Evolutionary conservation across 768 basidiomycete species (phyloP), one percentile per base, ranked within the genome.

Genomic region (Hygrocybe punicea): DNA sequence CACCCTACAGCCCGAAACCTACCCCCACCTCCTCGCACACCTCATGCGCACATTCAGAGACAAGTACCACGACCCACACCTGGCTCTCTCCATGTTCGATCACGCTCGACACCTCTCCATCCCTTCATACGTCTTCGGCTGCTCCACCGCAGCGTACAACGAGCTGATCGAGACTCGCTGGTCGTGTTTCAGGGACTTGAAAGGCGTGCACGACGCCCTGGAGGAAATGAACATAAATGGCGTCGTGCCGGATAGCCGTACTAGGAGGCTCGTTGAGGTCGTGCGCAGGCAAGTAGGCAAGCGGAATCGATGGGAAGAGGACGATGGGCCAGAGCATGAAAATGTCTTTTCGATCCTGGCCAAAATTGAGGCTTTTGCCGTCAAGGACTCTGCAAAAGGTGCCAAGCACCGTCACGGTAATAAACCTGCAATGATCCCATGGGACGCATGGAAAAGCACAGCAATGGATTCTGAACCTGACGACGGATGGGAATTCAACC

Each of bases 131-230:
- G 87, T 95, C 29, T 86, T 87, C 63, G 95, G 94, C 2, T 98
- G 95, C 71, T 88, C 91, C 9, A 89, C 93, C 0, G 79, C 79
- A 9, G 89, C 87, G 1, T 97, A 96, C 71, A 93, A 94, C 69
- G 92, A 96, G 67, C 78, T 94, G 17, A 82, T 98, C 24, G 77
- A 83, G 64, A 92, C 89, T n/a, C 83, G 84, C 17, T 98, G 95
- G 95, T 71, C 75, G 7, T 83, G 79, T 55, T 91, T 95, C 76
- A 82, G 82, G n/a, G 92, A 96, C 72, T 72, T 94, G 35, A 78
- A 81, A 46, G 90, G 88, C 24, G 85, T 93, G 0, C 81, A 81
- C 52, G 79, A 82, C 17, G 83, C 86, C 5, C 70, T 96, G 16
- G 80, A 85, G 57, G 93, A 95, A 68, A 95, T 97, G 93, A 70